Percentiles rank a stretch among this genome's conserved stretches.
Evolutionary conservation across 129 eudicot genomes (phyloP).

Genomic region (Arctium minus): DNA sequence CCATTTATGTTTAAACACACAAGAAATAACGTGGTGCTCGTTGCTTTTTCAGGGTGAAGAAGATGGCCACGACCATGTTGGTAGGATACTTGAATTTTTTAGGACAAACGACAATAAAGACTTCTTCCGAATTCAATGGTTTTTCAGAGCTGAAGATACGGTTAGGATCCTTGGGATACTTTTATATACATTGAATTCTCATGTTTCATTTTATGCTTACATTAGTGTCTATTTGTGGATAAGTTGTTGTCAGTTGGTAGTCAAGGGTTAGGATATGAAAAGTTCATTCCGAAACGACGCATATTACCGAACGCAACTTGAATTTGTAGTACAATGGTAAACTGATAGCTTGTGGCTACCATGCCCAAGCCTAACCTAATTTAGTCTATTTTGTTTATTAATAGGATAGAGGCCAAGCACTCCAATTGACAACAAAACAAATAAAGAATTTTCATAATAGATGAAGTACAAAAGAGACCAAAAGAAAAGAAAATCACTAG

Average conservation of each 20-base stretch:
- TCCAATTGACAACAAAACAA: too few relatives aligned
- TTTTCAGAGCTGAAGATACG: conserved; percentile 57
- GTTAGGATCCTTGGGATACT: conserved; percentile 24
- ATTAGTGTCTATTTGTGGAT: not conserved
- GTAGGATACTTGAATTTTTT: conserved; percentile 56
- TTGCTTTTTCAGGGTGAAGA: conserved; percentile 44
- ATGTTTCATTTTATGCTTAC: conserved; percentile 4
- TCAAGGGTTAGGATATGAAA: not conserved
- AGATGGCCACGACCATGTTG: conserved; percentile 48
- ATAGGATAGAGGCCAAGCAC: too few relatives aligned
- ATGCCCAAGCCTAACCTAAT: too few relatives aligned
- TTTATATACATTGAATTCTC: conserved; percentile 5
- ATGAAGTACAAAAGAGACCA: too few relatives aligned
- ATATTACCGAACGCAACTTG: too few relatives aligned
- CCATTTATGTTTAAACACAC: conserved; percentile 6
- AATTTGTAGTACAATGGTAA: too few relatives aligned
- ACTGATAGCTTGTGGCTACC: too few relatives aligned
- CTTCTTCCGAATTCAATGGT: conserved; percentile 59
- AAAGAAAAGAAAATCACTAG: too few relatives aligned
- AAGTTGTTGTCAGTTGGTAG: not conserved
- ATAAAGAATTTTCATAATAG: too few relatives aligned
- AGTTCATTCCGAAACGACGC: not conserved
- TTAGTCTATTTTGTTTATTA: too few relatives aligned
- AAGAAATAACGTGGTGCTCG: not conserved
- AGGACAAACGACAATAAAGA: conserved; percentile 34